Evolutionary conservation across 495 filamentous ascomycete genomes (phyloP).

Genomic region (Aspergillus mulundensis): DNA sequence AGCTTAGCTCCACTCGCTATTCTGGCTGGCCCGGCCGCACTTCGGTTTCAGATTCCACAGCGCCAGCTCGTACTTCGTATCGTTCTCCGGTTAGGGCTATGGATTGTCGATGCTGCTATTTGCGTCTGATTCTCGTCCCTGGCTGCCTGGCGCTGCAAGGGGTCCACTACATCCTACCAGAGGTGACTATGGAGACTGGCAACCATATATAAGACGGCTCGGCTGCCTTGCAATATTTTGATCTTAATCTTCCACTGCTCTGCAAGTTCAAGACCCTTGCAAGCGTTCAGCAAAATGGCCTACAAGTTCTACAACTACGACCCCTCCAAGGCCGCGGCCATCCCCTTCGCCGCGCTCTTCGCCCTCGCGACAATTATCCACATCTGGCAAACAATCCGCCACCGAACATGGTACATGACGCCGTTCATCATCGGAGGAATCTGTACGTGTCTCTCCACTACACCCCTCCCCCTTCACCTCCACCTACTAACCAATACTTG

Average conservation of each 20-base stretch:
- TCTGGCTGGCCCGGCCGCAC: background rate
- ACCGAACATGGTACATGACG: conserved; percentile 59
- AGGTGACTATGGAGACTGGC: no score
- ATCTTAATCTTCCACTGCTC: no score
- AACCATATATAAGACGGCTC: no score
- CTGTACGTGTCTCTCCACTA: conserved; percentile 37
- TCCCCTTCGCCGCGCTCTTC: conserved; percentile 52
- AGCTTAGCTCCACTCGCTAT: background rate
- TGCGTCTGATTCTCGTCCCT: background rate
- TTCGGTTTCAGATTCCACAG: background rate
- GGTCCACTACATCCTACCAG: no score
- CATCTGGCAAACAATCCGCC: conserved; percentile 36
- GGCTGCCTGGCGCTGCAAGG: background rate
- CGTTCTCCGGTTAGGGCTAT: background rate
- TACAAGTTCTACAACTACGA: conserved; percentile 24
- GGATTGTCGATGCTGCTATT: background rate
- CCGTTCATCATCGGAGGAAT: conserved; percentile 54
- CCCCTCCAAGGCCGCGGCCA: conserved; percentile 46
- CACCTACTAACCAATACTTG: no score
- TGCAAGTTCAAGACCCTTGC: no score
- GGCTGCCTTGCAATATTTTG: no score
- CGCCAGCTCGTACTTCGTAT: conserved; percentile 3
- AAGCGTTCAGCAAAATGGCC: conserved; percentile 4
- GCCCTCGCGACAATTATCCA: conserved; percentile 28
- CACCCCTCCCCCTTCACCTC: no score